Evolutionary conservation across 1,284 basidiomycete genomes (phyloP).

Genomic region (Meira nashicola): DNA sequence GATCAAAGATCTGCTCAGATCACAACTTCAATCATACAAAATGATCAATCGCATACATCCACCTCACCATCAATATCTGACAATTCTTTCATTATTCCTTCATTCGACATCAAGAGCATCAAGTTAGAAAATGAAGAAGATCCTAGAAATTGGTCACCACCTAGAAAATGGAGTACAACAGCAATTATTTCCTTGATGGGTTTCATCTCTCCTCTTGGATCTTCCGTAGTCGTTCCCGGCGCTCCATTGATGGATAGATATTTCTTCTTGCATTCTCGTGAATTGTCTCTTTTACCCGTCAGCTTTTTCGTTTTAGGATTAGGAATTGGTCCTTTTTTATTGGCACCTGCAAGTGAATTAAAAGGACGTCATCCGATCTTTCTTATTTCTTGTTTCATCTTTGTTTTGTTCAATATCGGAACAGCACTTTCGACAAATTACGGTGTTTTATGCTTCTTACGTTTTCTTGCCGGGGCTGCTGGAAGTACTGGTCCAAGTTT

Average conservation of each 20-base stretch:
- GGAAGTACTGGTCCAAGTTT: slow-evolving; percentile 39
- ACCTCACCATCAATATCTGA: too few species aligned
- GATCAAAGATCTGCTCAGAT: too few species aligned
- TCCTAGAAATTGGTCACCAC: slow-evolving; percentile 17
- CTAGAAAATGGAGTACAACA: slow-evolving; percentile 34
- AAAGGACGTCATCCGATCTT: slow-evolving; percentile 56
- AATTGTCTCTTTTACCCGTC: slow-evolving; percentile 32
- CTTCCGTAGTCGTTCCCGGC: slow-evolving; percentile 39
- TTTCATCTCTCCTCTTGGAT: slow-evolving; percentile 45
- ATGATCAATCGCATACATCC: too few species aligned
- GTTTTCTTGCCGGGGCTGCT: slow-evolving; percentile 37
- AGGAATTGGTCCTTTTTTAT: slow-evolving; percentile 55
- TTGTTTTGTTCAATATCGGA: slow-evolving; percentile 52
- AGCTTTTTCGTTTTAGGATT: slow-evolving; percentile 38
- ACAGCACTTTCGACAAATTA: slow-evolving; percentile 44
- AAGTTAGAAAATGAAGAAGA: slow-evolving; percentile 19
- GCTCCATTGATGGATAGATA: slow-evolving; percentile 21
- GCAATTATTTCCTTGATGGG: slow-evolving; percentile 44
- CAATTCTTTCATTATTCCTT: not conserved
- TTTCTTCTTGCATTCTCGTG: slow-evolving; percentile 24
- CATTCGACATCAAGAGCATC: slow-evolving; percentile 9
- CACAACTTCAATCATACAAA: too few species aligned
- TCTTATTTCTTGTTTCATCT: slow-evolving; percentile 36
- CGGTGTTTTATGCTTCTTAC: slow-evolving; percentile 37
- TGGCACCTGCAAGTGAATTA: slow-evolving; percentile 56